phyloP scores from a whole-genome alignment of 371 early-diverging fungal genomes.

The Amoeboaphelidium occidentale region DNA sequence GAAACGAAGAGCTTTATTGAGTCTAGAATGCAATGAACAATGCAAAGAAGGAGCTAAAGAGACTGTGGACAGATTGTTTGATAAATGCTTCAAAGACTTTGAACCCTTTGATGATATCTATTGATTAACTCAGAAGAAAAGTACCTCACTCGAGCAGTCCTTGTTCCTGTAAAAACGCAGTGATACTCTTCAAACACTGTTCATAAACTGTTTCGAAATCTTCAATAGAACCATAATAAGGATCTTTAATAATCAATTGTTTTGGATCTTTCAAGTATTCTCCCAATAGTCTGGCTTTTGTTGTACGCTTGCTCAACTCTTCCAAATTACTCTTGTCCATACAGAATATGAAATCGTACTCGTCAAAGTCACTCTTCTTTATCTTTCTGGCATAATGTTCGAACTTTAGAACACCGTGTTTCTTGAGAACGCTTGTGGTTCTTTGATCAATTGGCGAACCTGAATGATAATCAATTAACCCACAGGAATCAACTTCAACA shows the following conservation, averaged over 20 bases:
- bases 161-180: too few relatives aligned
- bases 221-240: too few relatives aligned
- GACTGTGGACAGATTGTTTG: constrained; percentile 64
- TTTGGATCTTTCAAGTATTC: too few relatives aligned
- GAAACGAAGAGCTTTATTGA: constrained; percentile 57
- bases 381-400: constrained; percentile 13
- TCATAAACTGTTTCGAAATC: too few relatives aligned
- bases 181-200: too few relatives aligned
- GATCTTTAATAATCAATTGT: too few relatives aligned
- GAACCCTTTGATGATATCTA: constrained; percentile 85
- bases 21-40: constrained; percentile 40
- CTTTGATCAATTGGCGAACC: constrained; percentile 2
- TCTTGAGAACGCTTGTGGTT: not conserved
- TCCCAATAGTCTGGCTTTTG: too few relatives aligned
- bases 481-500: constrained; percentile 53
- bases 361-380: constrained; percentile 24
- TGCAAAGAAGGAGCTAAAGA: constrained; percentile 62
- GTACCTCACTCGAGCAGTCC: too few relatives aligned
- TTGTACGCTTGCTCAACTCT: too few relatives aligned
- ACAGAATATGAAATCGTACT: constrained; percentile 59
- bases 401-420: not conserved
- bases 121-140: too few relatives aligned
- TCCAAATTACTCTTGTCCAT: constrained; percentile 15
- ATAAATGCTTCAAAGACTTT: constrained; percentile 72
- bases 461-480: constrained; percentile 60